Base-by-base conservation (phyloP, 257 asterid species). In the Nemophila menziesii region DNA sequence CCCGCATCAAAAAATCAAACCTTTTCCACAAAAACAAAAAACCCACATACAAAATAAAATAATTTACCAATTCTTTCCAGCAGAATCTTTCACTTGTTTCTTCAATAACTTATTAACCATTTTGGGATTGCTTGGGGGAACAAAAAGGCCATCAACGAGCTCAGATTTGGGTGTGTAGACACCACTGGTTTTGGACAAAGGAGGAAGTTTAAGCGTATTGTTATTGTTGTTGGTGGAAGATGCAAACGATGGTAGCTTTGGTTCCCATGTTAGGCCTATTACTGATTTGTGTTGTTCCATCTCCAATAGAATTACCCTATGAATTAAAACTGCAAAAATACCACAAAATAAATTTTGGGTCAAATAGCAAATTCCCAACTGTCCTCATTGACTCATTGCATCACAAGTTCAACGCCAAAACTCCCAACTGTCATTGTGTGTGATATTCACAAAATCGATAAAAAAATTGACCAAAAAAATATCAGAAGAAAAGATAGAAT, bases 261-360 rank as follows among this genome's bases (percentile, higher is more conserved):
- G 95, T 47, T 78, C 68, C 95, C 95, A 85, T 34, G 92, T 59
- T 27, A 85, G 70, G 46, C 92, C 93, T 23, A 75, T 46, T n/a
- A 38, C 66, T 4, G 66, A 48, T 46, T 23, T 29, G 36, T 29
- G 5, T 2, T 29, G 4, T 29, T 10, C 2, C 36, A 29, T 29
- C 7, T 29, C n/a, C n/a, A n/a, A n/a, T n/a, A n/a, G n/a, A n/a
- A n/a, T n/a, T n/a, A n/a, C n/a, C n/a, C n/a, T n/a, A n/a, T n/a
- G n/a, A n/a, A n/a, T n/a, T n/a, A n/a, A n/a, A n/a, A n/a, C n/a
- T n/a, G n/a, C n/a, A n/a, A n/a, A n/a, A n/a, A n/a, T n/a, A n/a
- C n/a, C n/a, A n/a, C n/a, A n/a, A n/a, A n/a, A n/a, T n/a, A n/a
- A n/a, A n/a, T n/a, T n/a, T n/a, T n/a, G n/a, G n/a, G n/a, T n/a